Evolutionary conservation across 257 asterid species (phyloP), one percentile per base, ranked within the genome.

Genomic region (Petunia secreta): DNA sequence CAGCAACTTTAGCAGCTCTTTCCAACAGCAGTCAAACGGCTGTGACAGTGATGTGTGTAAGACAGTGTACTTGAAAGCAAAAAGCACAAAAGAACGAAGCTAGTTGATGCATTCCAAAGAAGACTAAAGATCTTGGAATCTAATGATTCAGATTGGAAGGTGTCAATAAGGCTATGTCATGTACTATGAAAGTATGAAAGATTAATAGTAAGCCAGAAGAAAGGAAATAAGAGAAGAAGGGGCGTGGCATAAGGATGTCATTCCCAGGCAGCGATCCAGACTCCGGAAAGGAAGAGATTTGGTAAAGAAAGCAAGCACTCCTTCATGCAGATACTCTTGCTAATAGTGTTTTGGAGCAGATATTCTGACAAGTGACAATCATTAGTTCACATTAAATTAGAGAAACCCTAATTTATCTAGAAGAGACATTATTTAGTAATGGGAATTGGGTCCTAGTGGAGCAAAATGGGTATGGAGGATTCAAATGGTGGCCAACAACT

Each of bases 261-360:
- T 68, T 68, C 2, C 77, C 59, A 34, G 43, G 58, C 77, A 69
- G 57, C 16, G 11, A 46, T 44, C 55, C 37, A 59, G 38, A 46
- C 77, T 46, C 25, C 25, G 25, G 25, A 25, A 25, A 25, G 25
- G 77, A 69, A 46, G 59, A 69, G 50, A 16, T 4, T 34, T 13
- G 14, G 4, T 4, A 68, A 40, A 68, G 75, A 57, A 68, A 68
- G 57, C 44, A 68, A 44, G 75, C 54, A 44, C 16, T 44, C 58
- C 59, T 69, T 69, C 77, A 46, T 69, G 59, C 75, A 46, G 41
- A 46, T 53, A 10, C n/a, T 46, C 41, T 46, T 69, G 5, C 59
- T 46, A 0, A 48, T 25, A 44, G 2, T 69, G 43, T 25, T 69
- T 46, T 9, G 25, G 3, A 48, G 77, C 60, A 25, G 0, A 48